Base-by-base conservation (phyloP, 306 rosid species). In the Echinosophora koreensis region DNA sequence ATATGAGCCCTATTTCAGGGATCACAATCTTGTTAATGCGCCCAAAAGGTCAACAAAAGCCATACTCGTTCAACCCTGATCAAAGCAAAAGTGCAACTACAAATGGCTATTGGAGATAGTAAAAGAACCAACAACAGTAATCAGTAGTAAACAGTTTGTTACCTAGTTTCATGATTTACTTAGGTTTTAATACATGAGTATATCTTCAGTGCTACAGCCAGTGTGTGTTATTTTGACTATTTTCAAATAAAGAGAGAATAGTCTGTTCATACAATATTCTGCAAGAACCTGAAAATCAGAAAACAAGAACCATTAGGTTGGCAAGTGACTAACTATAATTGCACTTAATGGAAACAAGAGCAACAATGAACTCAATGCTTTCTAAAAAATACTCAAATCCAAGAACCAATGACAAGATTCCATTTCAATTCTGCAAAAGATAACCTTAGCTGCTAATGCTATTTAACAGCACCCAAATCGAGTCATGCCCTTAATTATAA, bases 151-250 rank as follows among this genome's bases (percentile, higher is more conserved):
- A 69, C 42, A 78, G 51, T 47, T 27, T 10, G 17, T 85, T 90
- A 92, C 97, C 96, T 77, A 94, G 85, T 89, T 92, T 94, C 98
- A 91, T 94, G 78, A 58, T 82, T 87, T 10, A 72, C 79, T 50
- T 56, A 56, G 74, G 86, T 59, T 44, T 49, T 15, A 42, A 18
- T 50, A 27, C 74, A 73, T 83, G 5, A 32, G 67, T 27, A 85
- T 76, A 44, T 63, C 73, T 78, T 77, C 81, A 3, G 71, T n/a
- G 59, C 75, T 55, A 38, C 77, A 44, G 39, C 61, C 22, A 35
- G 37, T 32, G 64, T 61, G 37, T 32, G 61, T 61, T 66, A 16
- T 27, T 52, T 71, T 49, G 71, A 71, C 73, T 32, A 55, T 38
- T 47, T 68, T 77, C 66, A 59, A 73, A 16, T 77, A 60, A 79